Evolutionary conservation across 2,329 filamentous ascomycete genomes (phyloP), one percentile per base, ranked within the genome.

Genomic region (Colletotrichum noveboracense): DNA sequence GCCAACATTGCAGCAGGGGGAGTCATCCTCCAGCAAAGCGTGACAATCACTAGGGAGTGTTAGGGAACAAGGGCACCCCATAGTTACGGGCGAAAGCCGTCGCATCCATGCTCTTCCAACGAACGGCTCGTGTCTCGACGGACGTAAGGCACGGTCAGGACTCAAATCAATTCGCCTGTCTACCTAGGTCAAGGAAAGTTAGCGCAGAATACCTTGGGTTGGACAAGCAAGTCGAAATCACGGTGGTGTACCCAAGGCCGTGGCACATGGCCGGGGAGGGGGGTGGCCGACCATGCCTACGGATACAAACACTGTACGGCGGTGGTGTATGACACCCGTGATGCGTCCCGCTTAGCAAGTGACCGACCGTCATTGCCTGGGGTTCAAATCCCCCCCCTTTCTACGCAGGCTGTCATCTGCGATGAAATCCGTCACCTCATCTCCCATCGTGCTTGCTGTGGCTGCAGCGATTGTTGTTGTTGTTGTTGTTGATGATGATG

Each of bases 41-140:
- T 70, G 66, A 55, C 58, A 70, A 65, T 64, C 65, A 56, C 38
- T 32, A 16, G 70, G 52, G 55, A 36, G 28, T 34, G 21, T 28
- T 34, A 8, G 5, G 21, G 24, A 30, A 62, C 13, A 52, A 36
- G 56, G 66, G 18, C 30, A 43, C 32, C 28, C 48, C 71, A 34
- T 64, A 65, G 10, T 74, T 74, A 74, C 71, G 71, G 48, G 21
- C 66, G 66, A 64, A 74, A 70, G 66, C 58, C 71, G 64, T 38
- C 24, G 16, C 38, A 36, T 38, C 65, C 70, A 30, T 74, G 43
- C 6, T 24, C 36, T 38, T 21, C 38, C 30, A 55, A 28, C 56
- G 66, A 38, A 56, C 66, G 32, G 52, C 26, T 34, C 48, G 32
- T 55, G 34, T 62, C 43, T 43, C 14, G 66, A 64, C 56, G 56